Evolutionary conservation across 2,329 filamentous ascomycete species (phyloP).

Genomic region (Diaporthe capsici): DNA sequence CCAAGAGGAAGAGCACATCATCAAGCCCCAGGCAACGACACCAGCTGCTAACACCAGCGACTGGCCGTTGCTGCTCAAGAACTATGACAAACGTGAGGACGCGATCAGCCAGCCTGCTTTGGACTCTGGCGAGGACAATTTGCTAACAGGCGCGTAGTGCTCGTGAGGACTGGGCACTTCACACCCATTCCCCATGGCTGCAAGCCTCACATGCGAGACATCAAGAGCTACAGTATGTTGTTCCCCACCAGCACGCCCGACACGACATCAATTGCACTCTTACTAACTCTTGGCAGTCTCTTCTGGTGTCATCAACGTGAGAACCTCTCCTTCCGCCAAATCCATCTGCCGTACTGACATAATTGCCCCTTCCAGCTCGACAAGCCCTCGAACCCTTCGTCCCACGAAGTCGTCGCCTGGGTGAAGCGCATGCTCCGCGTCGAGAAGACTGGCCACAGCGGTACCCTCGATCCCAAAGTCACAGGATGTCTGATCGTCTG

Average conservation of each 20-base stretch:
- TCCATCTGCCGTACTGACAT: constrained; percentile 4
- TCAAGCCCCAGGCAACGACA: constrained; percentile 90
- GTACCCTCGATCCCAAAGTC: constrained; percentile 98
- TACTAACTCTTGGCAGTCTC: constrained; percentile 67
- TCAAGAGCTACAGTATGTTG: constrained; percentile 82
- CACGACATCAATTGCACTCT: constrained; percentile 7
- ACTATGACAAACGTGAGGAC: constrained; percentile 86
- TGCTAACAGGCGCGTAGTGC: constrained; percentile 69
- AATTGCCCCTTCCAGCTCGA: constrained; percentile 58
- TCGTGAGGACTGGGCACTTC: constrained; percentile 95
- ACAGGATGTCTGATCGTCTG: constrained; percentile 96
- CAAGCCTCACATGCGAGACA: constrained; percentile 90
- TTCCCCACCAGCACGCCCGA: background rate
- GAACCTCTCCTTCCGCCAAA: background rate
- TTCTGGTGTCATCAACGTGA: constrained; percentile 96
- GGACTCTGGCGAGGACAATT: constrained; percentile 21
- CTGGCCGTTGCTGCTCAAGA: constrained; percentile 95
- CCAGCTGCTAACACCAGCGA: constrained; percentile 86
- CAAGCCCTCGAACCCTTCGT: constrained; percentile 97
- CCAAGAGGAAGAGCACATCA: constrained; percentile 81
- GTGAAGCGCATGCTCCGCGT: constrained; percentile 95
- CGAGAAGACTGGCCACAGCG: constrained; percentile 98
- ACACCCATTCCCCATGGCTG: constrained; percentile 96
- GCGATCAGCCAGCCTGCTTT: constrained; percentile 32
- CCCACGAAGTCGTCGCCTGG: constrained; percentile 99